Conservation (phyloP, 768 basidiomycete genomes). For the Lactifluus volemus region DNA sequence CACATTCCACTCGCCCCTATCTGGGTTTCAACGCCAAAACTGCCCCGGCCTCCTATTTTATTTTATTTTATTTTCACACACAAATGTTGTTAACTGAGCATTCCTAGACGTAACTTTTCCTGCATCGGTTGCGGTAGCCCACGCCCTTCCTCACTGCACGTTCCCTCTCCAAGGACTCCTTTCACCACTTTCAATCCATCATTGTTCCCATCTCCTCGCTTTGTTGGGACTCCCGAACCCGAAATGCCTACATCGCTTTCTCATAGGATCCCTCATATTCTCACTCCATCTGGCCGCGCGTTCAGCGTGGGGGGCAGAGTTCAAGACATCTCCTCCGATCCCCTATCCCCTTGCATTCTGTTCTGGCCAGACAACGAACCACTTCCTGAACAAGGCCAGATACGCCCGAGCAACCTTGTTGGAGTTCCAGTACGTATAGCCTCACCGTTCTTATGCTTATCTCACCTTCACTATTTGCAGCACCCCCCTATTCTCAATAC, state of each 20-base stretch:
- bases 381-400: slow-evolving; percentile 72
- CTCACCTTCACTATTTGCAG: slow-evolving; percentile 28
- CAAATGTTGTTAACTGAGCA: slow-evolving; percentile 30
- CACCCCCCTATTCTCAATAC: slow-evolving; percentile 86
- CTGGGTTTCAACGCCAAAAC: slow-evolving; percentile 12
- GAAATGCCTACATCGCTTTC: slow-evolving; percentile 11
- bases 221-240: slow-evolving; percentile 5
- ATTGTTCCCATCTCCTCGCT: slow-evolving; percentile 13
- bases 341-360: slow-evolving; percentile 67
- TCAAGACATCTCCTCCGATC: slow-evolving; percentile 69
- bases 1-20: slow-evolving; percentile 23
- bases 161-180: slow-evolving; percentile 23
- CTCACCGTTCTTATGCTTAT: background rate
- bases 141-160: slow-evolving; percentile 28
- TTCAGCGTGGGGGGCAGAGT: slow-evolving; percentile 72
- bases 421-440: slow-evolving; percentile 42
- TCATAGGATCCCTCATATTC: slow-evolving; percentile 34
- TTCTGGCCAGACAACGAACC: slow-evolving; percentile 90
- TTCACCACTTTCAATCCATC: slow-evolving; percentile 22
- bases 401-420: slow-evolving; percentile 44
- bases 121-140: slow-evolving; percentile 75
- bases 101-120: slow-evolving; percentile 60
- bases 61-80: background rate
- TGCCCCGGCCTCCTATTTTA: slow-evolving; percentile 15
- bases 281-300: slow-evolving; percentile 76